Conservation (phyloP, 257 asterid genomes). For the Paraleonurus japonicus region DNA sequence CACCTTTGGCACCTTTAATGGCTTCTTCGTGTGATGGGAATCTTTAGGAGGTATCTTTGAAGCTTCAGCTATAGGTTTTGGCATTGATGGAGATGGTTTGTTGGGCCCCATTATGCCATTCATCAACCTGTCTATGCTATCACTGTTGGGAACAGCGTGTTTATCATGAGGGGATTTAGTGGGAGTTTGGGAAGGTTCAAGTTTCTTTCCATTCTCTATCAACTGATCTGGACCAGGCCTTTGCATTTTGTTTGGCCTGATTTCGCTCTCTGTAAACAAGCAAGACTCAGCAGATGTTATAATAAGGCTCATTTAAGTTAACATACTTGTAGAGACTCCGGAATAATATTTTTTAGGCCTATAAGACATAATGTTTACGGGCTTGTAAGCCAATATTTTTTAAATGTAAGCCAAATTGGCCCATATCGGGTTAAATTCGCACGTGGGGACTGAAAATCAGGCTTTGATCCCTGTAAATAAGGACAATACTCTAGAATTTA, state of each 20-base stretch:
- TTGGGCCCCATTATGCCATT: slow-evolving; percentile 50
- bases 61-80: slow-evolving; percentile 32
- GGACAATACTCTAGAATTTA: too few relatives aligned
- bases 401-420: too few relatives aligned
- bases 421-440: too few relatives aligned
- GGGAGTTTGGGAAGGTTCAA: slow-evolving; percentile 38
- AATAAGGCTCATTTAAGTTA: slow-evolving; percentile 15
- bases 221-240: slow-evolving; percentile 40
- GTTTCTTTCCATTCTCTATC: slow-evolving; percentile 55
- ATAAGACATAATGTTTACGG: not conserved
- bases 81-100: slow-evolving; percentile 29
- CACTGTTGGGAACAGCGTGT: slow-evolving; percentile 33
- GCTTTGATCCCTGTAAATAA: too few relatives aligned
- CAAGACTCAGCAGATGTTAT: slow-evolving; percentile 34
- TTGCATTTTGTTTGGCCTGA: slow-evolving; percentile 54
- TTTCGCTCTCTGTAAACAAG: slow-evolving; percentile 62
- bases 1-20: slow-evolving; percentile 16
- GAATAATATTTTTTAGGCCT: too few relatives aligned
- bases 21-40: slow-evolving; percentile 15
- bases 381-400: too few relatives aligned
- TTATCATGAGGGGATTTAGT: slow-evolving; percentile 32
- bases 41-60: slow-evolving; percentile 28
- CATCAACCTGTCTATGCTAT: slow-evolving; percentile 27
- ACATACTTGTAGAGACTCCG: slow-evolving; percentile 1
- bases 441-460: too few relatives aligned